phyloP scores from a whole-genome alignment of 202 grass and related monocot species.

The Cymbopogon flexuosus region DNA sequence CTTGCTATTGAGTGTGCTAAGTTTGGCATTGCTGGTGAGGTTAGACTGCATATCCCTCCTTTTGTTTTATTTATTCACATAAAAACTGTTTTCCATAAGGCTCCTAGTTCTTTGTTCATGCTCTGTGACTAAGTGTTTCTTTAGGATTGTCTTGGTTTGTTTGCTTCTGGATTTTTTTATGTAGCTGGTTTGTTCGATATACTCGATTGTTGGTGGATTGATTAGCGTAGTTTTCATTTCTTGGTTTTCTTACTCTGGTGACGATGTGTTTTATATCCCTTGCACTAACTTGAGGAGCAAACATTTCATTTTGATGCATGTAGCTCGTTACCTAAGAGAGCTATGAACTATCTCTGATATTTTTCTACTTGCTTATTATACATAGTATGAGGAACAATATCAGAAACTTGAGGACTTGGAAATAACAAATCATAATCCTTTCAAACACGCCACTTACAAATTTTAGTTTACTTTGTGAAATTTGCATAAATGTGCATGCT shows the following conservation, averaged over 20 bases:
- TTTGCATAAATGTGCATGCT: conserved; percentile 16
- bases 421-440: conserved; percentile 7
- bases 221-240: conserved; percentile 17
- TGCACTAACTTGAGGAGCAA: background rate
- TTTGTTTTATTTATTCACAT: background rate
- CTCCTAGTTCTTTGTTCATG: background rate
- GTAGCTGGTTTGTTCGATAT: conserved; percentile 11
- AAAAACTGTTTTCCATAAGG: conserved; percentile 1
- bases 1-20: conserved; percentile 95
- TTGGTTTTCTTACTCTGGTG: conserved; percentile 31
- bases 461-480: conserved; percentile 4
- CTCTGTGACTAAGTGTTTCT: conserved; percentile 9
- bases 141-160: conserved; percentile 30
- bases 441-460: background rate
- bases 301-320: background rate
- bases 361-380: background rate
- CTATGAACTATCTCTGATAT: background rate
- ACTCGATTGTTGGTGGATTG: background rate
- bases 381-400: background rate
- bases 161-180: conserved; percentile 29
- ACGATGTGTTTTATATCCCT: conserved; percentile 13
- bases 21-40: conserved; percentile 90
- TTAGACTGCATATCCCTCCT: conserved; percentile 45
- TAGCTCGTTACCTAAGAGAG: background rate
- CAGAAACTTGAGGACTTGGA: background rate